These are phyloP conservation scores for Xylaria acuta DNA, from an alignment of 495 filamentous ascomycete genomes.

Conservation along the genomic window DNA sequence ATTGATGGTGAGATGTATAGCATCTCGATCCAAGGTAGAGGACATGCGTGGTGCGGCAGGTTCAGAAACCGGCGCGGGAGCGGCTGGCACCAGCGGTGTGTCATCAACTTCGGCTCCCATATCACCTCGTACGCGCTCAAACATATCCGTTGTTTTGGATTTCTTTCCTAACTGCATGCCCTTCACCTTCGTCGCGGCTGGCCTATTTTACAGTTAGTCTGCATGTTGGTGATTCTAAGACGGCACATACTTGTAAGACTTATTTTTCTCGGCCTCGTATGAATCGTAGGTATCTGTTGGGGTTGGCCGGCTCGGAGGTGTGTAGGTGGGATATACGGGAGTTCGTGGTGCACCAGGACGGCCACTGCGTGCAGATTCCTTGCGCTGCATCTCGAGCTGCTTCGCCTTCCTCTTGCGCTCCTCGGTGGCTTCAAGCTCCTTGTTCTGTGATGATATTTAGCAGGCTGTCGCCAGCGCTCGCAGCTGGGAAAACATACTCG, in stretches of 20 bases:
- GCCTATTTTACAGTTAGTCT: conserved; percentile 42
- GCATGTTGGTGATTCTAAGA: background rate
- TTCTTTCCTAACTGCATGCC: conserved; percentile 99
- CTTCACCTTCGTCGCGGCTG: conserved; percentile 80
- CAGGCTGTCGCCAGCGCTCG: conserved; percentile 9
- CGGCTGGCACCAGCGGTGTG: conserved; percentile 73
- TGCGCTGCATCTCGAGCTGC: conserved; percentile 96
- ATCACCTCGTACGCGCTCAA: conserved; percentile 90
- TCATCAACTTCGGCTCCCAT: conserved; percentile 79
- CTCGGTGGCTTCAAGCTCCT: conserved; percentile 96
- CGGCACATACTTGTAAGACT: conserved; percentile 69
- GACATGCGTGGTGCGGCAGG: conserved; percentile 65
- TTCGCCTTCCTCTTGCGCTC: conserved; percentile 98
- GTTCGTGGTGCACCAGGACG: conserved; percentile 65
- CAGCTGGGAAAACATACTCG: conserved; percentile 61
- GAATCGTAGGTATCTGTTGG: conserved; percentile 84
- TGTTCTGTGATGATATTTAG: conserved; percentile 70
- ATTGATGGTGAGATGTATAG: conserved; percentile 83
- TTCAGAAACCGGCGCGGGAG: conserved; percentile 64
- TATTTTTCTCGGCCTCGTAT: conserved; percentile 97
- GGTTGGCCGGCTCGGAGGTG: conserved; percentile 73
- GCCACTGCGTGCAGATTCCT: conserved; percentile 72
- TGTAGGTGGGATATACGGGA: conserved; percentile 88
- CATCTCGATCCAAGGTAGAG: conserved; percentile 73
- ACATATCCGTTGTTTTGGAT: conserved; percentile 94